Base-by-base conservation (phyloP, 148 eudicot genomes). In the Fagopyrum tataricum region DNA sequence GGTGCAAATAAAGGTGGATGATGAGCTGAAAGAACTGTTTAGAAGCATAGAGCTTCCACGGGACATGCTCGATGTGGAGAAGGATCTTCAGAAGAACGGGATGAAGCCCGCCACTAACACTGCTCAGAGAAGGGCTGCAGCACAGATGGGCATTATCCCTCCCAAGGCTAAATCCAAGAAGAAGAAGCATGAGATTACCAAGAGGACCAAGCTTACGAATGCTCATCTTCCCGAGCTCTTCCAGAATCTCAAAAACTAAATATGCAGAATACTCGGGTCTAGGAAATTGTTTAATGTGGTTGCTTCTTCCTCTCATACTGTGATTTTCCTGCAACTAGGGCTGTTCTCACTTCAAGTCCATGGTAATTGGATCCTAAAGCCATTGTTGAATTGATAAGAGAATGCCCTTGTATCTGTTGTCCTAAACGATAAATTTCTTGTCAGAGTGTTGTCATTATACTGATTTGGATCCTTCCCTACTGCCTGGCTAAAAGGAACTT, bases 81-180 rank as follows among this genome's bases (percentile, higher is more conserved):
- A 81, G 82, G 90, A 90, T 76, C 88, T 90, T 42, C 92, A 82
- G 73, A 88, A 85, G 78, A 89, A 80, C 46, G 90, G 96, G 14
- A 80, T 86, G 85, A 86, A 80, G 71, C 96, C 96, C 0, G 89
- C 88, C 52, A 89, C 94, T 11, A 87, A 90, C 80, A 90, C 96
- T 5, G 81, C 86, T n/a, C 77, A 80, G 83, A 86, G 92, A 49
- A 81, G 87, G 83, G 85, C 81, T 26, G 79, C 78, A 42, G 89
- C 89, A 1, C 86, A 85, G 78, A 75, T 81, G 44, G 80, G 77
- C 44, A 84, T 84, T 61, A 62, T 78, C 44, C 15, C 73, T 15
- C 21, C 76, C 53, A 85, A 85, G 82, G 44, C 81, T 20, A 86
- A 87, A 80, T 44, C 70, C 8, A 82, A 85, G 85, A 88, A 86